Evolutionary conservation across 2,329 filamentous ascomycete species (phyloP).

Genomic region (Alternaria novae-zelandiae): DNA sequence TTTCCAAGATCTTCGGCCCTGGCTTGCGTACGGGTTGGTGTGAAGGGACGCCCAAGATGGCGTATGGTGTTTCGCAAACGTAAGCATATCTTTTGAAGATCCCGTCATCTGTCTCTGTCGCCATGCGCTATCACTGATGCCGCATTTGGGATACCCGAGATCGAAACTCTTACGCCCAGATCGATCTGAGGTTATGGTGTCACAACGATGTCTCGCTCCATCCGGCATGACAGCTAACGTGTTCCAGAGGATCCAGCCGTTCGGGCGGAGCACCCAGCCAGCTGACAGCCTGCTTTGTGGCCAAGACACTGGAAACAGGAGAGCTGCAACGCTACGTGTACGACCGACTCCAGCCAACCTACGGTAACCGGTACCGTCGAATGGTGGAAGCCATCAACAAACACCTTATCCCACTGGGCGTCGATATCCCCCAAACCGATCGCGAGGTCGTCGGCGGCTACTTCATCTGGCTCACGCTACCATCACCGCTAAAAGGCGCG

Average conservation of each 20-base stretch:
- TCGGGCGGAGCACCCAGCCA: constrained; percentile 68
- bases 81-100: constrained; percentile 45
- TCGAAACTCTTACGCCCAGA: background rate
- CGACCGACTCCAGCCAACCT: constrained; percentile 61
- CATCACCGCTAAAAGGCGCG: constrained; percentile 58
- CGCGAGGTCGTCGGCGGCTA: constrained; percentile 74
- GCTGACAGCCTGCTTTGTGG: constrained; percentile 63
- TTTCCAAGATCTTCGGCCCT: constrained; percentile 85
- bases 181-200: constrained; percentile 2
- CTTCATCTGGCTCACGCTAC: constrained; percentile 80
- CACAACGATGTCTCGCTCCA: constrained; percentile 7
- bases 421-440: constrained; percentile 55
- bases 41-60: constrained; percentile 71
- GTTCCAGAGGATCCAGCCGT: constrained; percentile 59
- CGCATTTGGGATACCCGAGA: background rate
- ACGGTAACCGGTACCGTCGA: constrained; percentile 59
- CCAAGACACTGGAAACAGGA: constrained; percentile 60
- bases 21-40: constrained; percentile 89
- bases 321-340: constrained; percentile 61
- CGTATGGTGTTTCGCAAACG: constrained; percentile 65
- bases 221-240: constrained; percentile 26
- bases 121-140: background rate
- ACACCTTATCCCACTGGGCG: constrained; percentile 68
- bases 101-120: background rate
- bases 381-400: constrained; percentile 66